Evolutionary conservation across 768 basidiomycete species (phyloP).

Genomic region (Suillus plorans): DNA sequence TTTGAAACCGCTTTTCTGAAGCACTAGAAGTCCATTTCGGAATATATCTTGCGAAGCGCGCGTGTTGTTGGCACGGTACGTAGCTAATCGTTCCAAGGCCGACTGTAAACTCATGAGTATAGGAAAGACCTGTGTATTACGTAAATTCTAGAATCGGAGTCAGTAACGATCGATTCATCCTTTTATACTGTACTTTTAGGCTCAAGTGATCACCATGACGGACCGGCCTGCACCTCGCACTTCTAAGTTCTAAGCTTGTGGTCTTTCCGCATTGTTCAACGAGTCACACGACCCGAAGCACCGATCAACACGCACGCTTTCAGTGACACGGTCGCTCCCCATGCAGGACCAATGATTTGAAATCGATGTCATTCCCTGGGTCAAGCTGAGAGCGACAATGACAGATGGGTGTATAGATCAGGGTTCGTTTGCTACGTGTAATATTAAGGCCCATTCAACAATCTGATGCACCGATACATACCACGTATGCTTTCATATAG

Average conservation of each 20-base stretch:
- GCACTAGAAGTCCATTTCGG: constrained; percentile 48
- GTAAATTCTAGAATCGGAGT: neutral
- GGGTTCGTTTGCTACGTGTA: neutral
- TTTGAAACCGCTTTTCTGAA: constrained; percentile 44
- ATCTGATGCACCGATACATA: no score
- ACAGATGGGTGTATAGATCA: neutral
- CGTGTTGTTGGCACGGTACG: constrained; percentile 49
- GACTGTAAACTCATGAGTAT: constrained; percentile 44
- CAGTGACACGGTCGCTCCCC: constrained; percentile 56
- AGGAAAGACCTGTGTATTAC: constrained; percentile 2
- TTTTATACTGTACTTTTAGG: neutral
- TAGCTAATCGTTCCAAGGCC: constrained; percentile 53
- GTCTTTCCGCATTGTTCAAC: constrained; percentile 53
- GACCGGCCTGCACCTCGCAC: constrained; percentile 31
- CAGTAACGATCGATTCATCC: neutral
- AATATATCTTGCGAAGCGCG: constrained; percentile 61
- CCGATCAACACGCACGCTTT: constrained; percentile 61
- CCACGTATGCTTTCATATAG: no score
- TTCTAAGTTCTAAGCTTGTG: constrained; percentile 49
- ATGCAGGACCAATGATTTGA: constrained; percentile 36
- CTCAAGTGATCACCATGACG: neutral
- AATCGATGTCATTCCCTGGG: neutral
- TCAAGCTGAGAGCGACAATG: neutral
- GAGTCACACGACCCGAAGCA: constrained; percentile 39
- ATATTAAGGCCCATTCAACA: neutral